These are phyloP conservation scores for Aureobasidium sp. DNA, from an alignment of 2,329 filamentous ascomycete genomes.

Conservation along the genomic window DNA sequence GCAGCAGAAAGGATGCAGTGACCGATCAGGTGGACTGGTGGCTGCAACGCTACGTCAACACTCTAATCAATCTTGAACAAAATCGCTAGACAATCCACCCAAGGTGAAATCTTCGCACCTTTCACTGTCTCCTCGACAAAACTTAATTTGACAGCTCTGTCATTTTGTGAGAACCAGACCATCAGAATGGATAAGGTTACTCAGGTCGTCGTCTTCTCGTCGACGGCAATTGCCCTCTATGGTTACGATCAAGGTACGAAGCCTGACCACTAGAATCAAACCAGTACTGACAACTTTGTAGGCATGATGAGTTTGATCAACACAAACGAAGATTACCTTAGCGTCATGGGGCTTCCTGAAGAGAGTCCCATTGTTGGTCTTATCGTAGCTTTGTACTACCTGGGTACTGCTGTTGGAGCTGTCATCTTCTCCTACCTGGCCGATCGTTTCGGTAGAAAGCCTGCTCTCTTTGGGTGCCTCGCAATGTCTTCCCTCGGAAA, in stretches of 20 bases:
- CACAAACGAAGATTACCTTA: constrained; percentile 46
- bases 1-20: not conserved
- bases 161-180: constrained; percentile 14
- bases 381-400: constrained; percentile 54
- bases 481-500: constrained; percentile 48
- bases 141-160: not conserved
- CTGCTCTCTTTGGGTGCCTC: constrained; percentile 47
- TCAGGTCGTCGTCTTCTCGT: constrained; percentile 45
- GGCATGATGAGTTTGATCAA: constrained; percentile 50
- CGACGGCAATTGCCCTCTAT: constrained; percentile 47
- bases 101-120: not conserved
- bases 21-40: constrained; percentile 4
- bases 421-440: constrained; percentile 49
- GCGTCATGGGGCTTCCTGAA: constrained; percentile 46
- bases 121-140: not conserved
- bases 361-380: constrained; percentile 48
- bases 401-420: constrained; percentile 51
- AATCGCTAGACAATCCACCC: not conserved
- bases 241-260: constrained; percentile 34
- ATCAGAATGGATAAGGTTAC: constrained; percentile 22
- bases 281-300: constrained; percentile 12
- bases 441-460: constrained; percentile 46
- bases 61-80: not conserved
- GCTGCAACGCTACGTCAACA: constrained; percentile 8
- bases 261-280: not conserved